Base-by-base conservation (phyloP, 306 rosid genomes). In the Lagenaria siceraria region DNA sequence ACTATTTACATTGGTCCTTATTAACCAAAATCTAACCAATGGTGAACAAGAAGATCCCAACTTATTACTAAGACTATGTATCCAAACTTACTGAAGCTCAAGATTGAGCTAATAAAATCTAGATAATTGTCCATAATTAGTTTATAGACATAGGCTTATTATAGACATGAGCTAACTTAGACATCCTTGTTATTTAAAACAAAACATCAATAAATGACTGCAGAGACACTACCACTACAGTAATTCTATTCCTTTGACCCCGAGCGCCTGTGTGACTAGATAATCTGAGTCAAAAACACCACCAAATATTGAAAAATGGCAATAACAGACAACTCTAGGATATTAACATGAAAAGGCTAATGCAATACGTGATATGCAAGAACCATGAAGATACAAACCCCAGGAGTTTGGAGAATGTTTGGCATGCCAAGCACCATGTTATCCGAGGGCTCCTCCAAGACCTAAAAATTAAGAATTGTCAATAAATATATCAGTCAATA, bases 361-460 rank as follows among this genome's bases (percentile, higher is more conserved):
- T 52, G 43, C 22, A 27, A 51, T 18, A 51, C 33, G 62, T 3
- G 61, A 19, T 5, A 18, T 27, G 8, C 73, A 52, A 79, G 71
- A 46, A 42, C 29, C 18, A 52, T 51, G 74, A 83, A 79, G 76
- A 54, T 70, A 83, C 95, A 51, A 35, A 93, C 98, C 84, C 92
- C 93, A 15, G 91, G 97, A 73, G 95, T 90, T 80, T 58, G 88
- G 36, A 90, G 83, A 75, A 80, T 82, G 33, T 90, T 93, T 49
- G 87, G 87, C 85, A 82, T 83, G 61, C 85, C 89, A 7, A 80
- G 75, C 79, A 81, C 78, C 83, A 85, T 87, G 56, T 81, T 77
- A 78, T 89, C 97, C 31, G 90, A 87, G 69, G 87, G 89, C 80
- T 91, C 97, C 80, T 88, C 90, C 64, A 85, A 68, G 80, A 80